These are phyloP conservation scores for Fusarium clavum DNA, from an alignment of 2,329 filamentous ascomycete genomes.

Conservation along the genomic window DNA sequence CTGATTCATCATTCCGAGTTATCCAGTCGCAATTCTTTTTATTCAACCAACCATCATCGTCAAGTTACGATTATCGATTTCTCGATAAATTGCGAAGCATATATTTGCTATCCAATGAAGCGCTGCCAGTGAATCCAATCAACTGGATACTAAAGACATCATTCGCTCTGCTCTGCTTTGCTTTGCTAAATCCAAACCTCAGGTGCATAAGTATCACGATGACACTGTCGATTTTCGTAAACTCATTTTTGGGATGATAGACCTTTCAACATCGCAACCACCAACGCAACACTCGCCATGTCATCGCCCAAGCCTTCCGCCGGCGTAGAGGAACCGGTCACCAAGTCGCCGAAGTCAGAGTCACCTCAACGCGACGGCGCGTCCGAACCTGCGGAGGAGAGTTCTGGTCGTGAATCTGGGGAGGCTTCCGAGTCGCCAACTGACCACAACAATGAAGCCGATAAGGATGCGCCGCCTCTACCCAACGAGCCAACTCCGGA, in stretches of 20 bases:
- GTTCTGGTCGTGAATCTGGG: constrained; percentile 39
- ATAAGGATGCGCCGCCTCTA: constrained; percentile 50
- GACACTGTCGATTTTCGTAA: constrained; percentile 49
- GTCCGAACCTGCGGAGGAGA: constrained; percentile 26
- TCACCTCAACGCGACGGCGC: constrained; percentile 22
- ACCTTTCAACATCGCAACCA: constrained; percentile 42
- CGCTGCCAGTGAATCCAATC: constrained; percentile 19
- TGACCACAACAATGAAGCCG: constrained; percentile 17
- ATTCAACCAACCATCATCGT: constrained; percentile 2
- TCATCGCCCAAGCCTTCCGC: constrained; percentile 37
- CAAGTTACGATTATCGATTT: constrained; percentile 7
- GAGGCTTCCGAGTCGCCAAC: constrained; percentile 38
- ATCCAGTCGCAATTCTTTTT: constrained; percentile 10
- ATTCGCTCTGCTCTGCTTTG: constrained; percentile 14
- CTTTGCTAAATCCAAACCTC: constrained; percentile 49
- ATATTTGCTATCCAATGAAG: constrained; percentile 40
- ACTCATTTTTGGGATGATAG: constrained; percentile 55
- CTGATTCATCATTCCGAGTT: constrained; percentile 23
- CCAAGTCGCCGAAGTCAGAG: constrained; percentile 29
- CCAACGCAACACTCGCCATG: constrained; percentile 26
- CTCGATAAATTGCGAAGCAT: constrained; percentile 25
- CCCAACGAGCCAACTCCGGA: constrained; percentile 50
- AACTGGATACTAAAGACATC: constrained; percentile 24
- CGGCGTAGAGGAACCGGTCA: constrained; percentile 26
- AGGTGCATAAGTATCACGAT: constrained; percentile 57